phyloP scores from a whole-genome alignment of 2,329 filamentous ascomycete genomes.

The Aspergillus sp. region DNA sequence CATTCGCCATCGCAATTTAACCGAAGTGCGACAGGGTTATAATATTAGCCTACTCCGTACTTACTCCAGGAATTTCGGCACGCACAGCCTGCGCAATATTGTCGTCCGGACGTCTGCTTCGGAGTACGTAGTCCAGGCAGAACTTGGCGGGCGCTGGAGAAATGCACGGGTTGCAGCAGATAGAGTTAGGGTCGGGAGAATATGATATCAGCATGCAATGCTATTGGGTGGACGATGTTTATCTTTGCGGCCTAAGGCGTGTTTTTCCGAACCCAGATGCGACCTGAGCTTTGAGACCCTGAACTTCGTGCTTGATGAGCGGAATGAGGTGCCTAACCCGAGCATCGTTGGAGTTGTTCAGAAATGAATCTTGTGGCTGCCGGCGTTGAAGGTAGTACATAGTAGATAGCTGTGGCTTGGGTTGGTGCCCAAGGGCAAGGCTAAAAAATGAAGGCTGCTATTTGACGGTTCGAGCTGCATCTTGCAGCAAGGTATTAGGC shows the following conservation, averaged over 20 bases:
- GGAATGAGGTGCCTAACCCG: background rate
- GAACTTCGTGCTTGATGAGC: too few species aligned
- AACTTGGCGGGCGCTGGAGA: background rate
- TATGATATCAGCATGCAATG: background rate
- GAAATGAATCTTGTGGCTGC: background rate
- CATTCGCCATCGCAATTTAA: background rate
- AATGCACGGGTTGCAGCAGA: background rate
- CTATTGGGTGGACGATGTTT: slow-evolving; percentile 3
- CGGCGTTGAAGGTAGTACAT: background rate
- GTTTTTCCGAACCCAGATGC: background rate
- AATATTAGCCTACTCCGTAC: background rate
- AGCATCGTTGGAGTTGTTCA: background rate
- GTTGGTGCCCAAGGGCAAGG: background rate
- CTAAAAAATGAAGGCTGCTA: background rate
- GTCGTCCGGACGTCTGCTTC: too few species aligned
- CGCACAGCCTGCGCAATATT: background rate
- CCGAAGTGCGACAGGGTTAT: background rate
- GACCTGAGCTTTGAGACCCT: too few species aligned
- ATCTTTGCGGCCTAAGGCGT: background rate
- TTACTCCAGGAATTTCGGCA: background rate
- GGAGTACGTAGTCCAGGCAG: background rate
- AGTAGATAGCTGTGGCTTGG: background rate
- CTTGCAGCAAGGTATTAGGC: background rate
- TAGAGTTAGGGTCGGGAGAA: background rate
- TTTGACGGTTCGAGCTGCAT: background rate